These are phyloP conservation scores for Zea mays DNA, from an alignment of 176 grass and related monocot species.

Conservation along the genomic window Zm-B73-REFERENCE-NAM-5.0 NC_050103.1:64039501-64040000, in stretches of 20 bases:
- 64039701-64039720: neutral
- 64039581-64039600: neutral
- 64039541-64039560: neutral
- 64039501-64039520: slow-evolving; percentile 26
- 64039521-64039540: neutral
- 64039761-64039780: no score
- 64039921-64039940: no score
- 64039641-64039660: neutral
- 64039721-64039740: slow-evolving; percentile 4
- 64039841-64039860: no score
- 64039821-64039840: no score
- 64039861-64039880: no score
- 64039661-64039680: neutral
- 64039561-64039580: neutral
- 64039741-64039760: neutral
- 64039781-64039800: no score
- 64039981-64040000: no score
- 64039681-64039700: neutral
- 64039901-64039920: no score
- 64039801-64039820: no score
- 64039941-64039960: no score
- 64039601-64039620: neutral
- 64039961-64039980: no score
- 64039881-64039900: no score
- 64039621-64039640: slow-evolving; percentile 10